Base-by-base conservation (phyloP, 192 early-diverging fungal genomes). In the Dissophora globulifera region DNA sequence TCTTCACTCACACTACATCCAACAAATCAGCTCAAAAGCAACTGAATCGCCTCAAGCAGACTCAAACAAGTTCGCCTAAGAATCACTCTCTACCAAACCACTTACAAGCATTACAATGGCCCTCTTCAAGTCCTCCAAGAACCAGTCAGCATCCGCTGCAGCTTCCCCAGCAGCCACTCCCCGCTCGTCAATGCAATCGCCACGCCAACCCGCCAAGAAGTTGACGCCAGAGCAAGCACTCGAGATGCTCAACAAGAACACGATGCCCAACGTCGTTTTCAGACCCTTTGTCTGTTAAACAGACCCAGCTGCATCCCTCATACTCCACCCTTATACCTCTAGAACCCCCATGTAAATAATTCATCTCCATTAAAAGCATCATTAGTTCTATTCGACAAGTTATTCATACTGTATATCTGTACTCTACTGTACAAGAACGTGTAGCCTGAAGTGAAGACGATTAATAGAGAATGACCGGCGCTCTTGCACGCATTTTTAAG, bases 121-220 rank as follows among this genome's bases (percentile, higher is more conserved):
- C 23, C 51, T 66, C 33, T 66, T 66, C 67, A 66, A 66, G 63
- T 66, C 53, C 53, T 57, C 55, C 55, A 71, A 71, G 59, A 71
- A 71, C 52, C 54, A 62, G 35, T 56, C 59, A 25, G 43, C 46
- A 1, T 62, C 69, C 10, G 60, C 69, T 31, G 25, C 25, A 52
- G 58, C 33, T 33, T 50, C 68, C 12, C 68, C 68, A 25, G 49
- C 59, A 12, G 56, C 40, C 32, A 71, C 60, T 38, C 69, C 69
- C 19, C 69, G 69, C 27, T 54, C 43, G 12, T 71, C 69, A 10
- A 50, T 71, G 33, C 41, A 58, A 12, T 59, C 57, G 35, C 31
- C 27, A 4, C 68, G 68, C 32, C 58, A 27, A 13, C 35, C 6
- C 7, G 42, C 29, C 50, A 57, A 40, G 4, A 71, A 50, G 46